phyloP scores from a whole-genome alignment of 176 grass and related monocot species.

The Miscanthus lutarioriparius region DNA sequence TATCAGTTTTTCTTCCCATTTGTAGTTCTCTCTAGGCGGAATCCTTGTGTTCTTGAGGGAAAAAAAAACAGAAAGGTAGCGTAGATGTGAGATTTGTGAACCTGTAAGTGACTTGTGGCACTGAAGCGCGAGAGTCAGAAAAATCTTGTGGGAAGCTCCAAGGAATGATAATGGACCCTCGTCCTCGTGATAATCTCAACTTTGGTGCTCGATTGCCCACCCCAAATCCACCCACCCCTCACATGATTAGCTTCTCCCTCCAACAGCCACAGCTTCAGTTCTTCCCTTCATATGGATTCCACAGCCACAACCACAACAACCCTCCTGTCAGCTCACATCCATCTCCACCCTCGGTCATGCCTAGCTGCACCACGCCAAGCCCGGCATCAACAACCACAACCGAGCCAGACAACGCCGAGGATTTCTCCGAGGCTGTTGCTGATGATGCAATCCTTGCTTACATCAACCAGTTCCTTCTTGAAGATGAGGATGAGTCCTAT shows the following conservation, averaged over 20 bases:
- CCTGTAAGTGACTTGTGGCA: neutral
- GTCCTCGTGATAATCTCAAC: constrained; percentile 15
- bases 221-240: neutral
- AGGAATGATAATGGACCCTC: constrained; percentile 13
- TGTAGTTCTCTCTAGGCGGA: constrained; percentile 2
- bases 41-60: neutral
- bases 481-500: constrained; percentile 35
- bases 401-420: constrained; percentile 33
- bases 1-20: neutral
- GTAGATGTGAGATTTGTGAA: neutral
- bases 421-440: neutral
- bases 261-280: constrained; percentile 16
- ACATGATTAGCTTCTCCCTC: constrained; percentile 32
- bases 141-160: constrained; percentile 9
- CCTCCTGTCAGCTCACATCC: neutral
- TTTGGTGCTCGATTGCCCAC: constrained; percentile 28
- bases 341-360: neutral
- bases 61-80: neutral
- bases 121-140: neutral
- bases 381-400: constrained; percentile 38
- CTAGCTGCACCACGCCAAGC: constrained; percentile 33
- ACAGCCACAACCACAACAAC: neutral
- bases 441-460: constrained; percentile 54
- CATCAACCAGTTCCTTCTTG: constrained; percentile 57
- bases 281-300: constrained; percentile 30